Conservation (phyloP, 129 eudicot species). For the Tanacetum coccineum region DNA sequence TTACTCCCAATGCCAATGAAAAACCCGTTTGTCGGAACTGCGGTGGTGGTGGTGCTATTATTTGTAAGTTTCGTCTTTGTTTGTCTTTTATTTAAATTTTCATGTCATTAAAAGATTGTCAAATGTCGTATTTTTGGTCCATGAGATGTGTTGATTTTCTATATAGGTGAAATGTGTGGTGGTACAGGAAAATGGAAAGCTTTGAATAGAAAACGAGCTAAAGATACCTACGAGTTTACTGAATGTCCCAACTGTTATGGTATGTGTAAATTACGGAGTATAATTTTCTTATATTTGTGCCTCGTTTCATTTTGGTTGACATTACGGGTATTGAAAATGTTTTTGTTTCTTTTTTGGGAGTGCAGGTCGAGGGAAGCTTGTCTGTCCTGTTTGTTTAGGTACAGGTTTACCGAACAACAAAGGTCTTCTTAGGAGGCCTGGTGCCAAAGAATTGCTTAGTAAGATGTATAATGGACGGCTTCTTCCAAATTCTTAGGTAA, state of each 20-base stretch:
- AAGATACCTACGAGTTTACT: conserved; percentile 92
- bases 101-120: conserved; percentile 4
- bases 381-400: conserved; percentile 92
- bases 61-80: conserved; percentile 52
- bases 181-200: conserved; percentile 99
- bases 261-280: conserved; percentile 16
- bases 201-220: conserved; percentile 88
- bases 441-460: conserved; percentile 66
- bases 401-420: conserved; percentile 96
- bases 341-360: conserved; percentile 8
- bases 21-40: conserved; percentile 82
- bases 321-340: neutral
- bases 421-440: conserved; percentile 97
- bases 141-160: conserved; percentile 46
- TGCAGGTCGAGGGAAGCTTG: conserved; percentile 89
- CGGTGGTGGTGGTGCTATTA: conserved; percentile 85
- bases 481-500: conserved; percentile 76
- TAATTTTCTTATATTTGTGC: neutral
- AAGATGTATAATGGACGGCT: conserved; percentile 94
- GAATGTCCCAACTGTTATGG: conserved; percentile 99
- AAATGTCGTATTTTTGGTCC: conserved; percentile 17
- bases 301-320: neutral
- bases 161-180: conserved; percentile 99
- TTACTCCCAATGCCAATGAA: conserved; percentile 46
- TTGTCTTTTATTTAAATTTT: neutral